Base-by-base conservation (phyloP, 1,284 basidiomycete species). In the Ceratobasidium sp. region DNA sequence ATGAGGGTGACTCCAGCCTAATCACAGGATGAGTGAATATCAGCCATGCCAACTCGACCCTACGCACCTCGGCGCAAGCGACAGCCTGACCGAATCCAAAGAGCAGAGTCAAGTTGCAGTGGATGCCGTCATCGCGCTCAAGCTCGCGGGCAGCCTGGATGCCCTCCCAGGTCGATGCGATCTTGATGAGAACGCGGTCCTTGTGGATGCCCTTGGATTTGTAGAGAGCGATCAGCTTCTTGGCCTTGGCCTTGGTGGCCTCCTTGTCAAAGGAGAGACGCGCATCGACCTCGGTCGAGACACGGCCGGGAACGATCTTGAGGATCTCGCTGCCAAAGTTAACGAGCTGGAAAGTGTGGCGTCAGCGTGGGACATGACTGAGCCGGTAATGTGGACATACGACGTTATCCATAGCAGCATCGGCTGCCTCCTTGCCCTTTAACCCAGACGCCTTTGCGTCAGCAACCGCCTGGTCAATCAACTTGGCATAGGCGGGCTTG, bases 81-180 rank as follows among this genome's bases (percentile, higher is more conserved):
- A 99, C 96, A 74, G 97, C 96, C 84, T 99, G 96, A 72, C 86
- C 91, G 83, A 99, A 98, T 77, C 97, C 96, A 84, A 99, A 99
- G 77, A 99, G 89, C 76, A 99, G 91, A 66, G 97, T 99, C 77
- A 99, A 87, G 86, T 99, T 99, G 87, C 95, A 98, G 87, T 98
- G 96, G 82, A 99, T 98, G 78, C 87, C 88, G 69, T 94, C 88
- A 79, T 98, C 91, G 76, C 87, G 82, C 86, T 99, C 96, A 78
- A 99, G 91, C 83, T 96, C 92, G 76, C 94, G 89, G 60, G 96
- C 96, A 21, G 62, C 96, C 83, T 98, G 96, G 84, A 99, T 99
- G 83, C 96, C 97, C 83, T 98, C 96, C 94, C 94, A 99, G 66
- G 96, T 97, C 48, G 96, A 97, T 38, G 96, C 96, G 78, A 99